A percentile compares a stretch with the other conserved stretches of the same genome.
These are phyloP conservation scores for Coniochaeta sp. DNA, from an alignment of 2,329 filamentous ascomycete genomes.

Conservation along the genomic window DNA sequence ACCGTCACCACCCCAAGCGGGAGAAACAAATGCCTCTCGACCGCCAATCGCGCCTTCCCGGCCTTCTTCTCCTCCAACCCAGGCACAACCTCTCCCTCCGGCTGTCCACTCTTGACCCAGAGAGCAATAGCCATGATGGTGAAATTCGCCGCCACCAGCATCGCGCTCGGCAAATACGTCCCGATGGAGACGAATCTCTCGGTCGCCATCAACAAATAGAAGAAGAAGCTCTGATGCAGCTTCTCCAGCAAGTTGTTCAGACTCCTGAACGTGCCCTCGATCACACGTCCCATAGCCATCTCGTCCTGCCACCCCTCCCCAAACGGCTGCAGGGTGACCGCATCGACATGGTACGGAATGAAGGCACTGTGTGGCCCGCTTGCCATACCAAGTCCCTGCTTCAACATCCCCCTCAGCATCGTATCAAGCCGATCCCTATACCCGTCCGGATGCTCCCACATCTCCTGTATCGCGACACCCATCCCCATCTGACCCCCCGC, in stretches of 20 bases:
- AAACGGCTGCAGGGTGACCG: slow-evolving; percentile 83
- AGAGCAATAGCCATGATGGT: slow-evolving; percentile 89
- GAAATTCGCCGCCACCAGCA: slow-evolving; percentile 91
- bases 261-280: slow-evolving; percentile 87
- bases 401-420: slow-evolving; percentile 87
- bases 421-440: slow-evolving; percentile 79
- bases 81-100: slow-evolving; percentile 9
- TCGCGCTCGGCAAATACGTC: slow-evolving; percentile 94
- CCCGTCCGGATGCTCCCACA: slow-evolving; percentile 69
- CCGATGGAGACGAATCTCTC: slow-evolving; percentile 96
- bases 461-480: slow-evolving; percentile 72
- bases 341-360: slow-evolving; percentile 96
- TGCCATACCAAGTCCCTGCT: slow-evolving; percentile 80
- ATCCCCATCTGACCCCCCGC: slow-evolving; percentile 91
- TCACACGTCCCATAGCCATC: slow-evolving; percentile 83
- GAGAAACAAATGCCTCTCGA: slow-evolving; percentile 61
- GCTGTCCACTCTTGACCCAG: slow-evolving; percentile 81
- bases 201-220: slow-evolving; percentile 87
- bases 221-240: slow-evolving; percentile 98
- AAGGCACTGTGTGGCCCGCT: slow-evolving; percentile 91
- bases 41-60: slow-evolving; percentile 19
- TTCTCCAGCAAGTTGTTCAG: slow-evolving; percentile 96
- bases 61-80: slow-evolving; percentile 16
- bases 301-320: slow-evolving; percentile 95
- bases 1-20: slow-evolving; percentile 66